These are phyloP conservation scores for Kodamaea alishanica DNA, from an alignment of 1,139 yeast genomes.

Conservation along the genomic window DNA sequence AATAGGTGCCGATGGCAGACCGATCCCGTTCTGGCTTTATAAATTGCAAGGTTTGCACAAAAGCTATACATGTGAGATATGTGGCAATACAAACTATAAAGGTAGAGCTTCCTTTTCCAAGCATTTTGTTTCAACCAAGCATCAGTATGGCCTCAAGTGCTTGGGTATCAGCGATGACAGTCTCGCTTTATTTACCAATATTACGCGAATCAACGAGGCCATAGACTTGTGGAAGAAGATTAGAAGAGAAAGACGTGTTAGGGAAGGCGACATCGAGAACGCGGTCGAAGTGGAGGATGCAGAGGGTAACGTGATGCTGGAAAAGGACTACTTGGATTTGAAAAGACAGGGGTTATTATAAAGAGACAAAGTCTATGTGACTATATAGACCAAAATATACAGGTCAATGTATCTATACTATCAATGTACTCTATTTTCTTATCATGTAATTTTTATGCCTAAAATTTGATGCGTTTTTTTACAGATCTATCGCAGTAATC, in stretches of 20 bases:
- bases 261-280: slow-evolving; percentile 47
- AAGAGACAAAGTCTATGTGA: background rate
- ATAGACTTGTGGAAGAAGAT: slow-evolving; percentile 50
- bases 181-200: slow-evolving; percentile 54
- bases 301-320: slow-evolving; percentile 89
- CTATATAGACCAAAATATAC: no score
- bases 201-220: slow-evolving; percentile 69
- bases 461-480: no score
- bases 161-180: slow-evolving; percentile 59
- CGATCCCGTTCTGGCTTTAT: slow-evolving; percentile 92
- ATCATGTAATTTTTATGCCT: no score
- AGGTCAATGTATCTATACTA: no score
- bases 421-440: no score
- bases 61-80: slow-evolving; percentile 75
- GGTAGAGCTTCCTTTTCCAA: slow-evolving; percentile 71
- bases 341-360: slow-evolving; percentile 76
- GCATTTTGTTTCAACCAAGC: slow-evolving; percentile 71
- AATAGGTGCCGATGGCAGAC: slow-evolving; percentile 82
- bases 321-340: slow-evolving; percentile 74
- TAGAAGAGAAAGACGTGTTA: slow-evolving; percentile 34
- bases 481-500: no score
- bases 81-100: slow-evolving; percentile 71
- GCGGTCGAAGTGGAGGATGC: slow-evolving; percentile 84
- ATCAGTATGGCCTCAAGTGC: slow-evolving; percentile 68
- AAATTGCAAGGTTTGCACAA: slow-evolving; percentile 83